A percentile compares a stretch with the other conserved stretches of the same genome.
Conservation (phyloP, 805 yeast species). For the Pichia eremophila region DNA sequence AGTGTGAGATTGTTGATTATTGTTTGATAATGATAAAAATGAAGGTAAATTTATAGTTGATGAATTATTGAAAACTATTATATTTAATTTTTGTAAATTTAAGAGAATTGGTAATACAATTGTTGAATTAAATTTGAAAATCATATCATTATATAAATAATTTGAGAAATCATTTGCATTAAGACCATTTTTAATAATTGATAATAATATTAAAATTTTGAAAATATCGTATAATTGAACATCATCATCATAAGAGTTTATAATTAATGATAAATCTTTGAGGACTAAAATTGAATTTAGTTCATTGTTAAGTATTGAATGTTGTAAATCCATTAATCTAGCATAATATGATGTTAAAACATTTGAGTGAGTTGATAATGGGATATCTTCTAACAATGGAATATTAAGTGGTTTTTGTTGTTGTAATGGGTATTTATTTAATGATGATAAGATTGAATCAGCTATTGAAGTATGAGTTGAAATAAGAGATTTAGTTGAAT, state of each 20-base stretch:
- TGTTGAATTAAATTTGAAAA: slow-evolving; percentile 54
- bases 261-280: slow-evolving; percentile 29
- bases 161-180: slow-evolving; percentile 50
- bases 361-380: too few relatives aligned
- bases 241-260: slow-evolving; percentile 32
- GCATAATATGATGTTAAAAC: slow-evolving; percentile 27
- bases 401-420: slow-evolving; percentile 11
- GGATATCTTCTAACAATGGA: slow-evolving; percentile 9
- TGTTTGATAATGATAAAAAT: slow-evolving; percentile 12
- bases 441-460: slow-evolving; percentile 45
- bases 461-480: slow-evolving; percentile 69
- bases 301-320: slow-evolving; percentile 53
- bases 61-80: slow-evolving; percentile 27
- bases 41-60: slow-evolving; percentile 5
- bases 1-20: neutral
- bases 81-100: slow-evolving; percentile 37
- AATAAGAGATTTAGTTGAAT: slow-evolving; percentile 56
- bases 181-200: slow-evolving; percentile 60
- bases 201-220: slow-evolving; percentile 46
- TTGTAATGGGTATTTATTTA: slow-evolving; percentile 10
- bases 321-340: slow-evolving; percentile 50
- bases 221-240: slow-evolving; percentile 35
- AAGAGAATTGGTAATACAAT: slow-evolving; percentile 38
- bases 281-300: slow-evolving; percentile 27
- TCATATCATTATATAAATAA: slow-evolving; percentile 41